Evolutionary conservation across 331 rosid species (phyloP), one percentile per base, ranked within the genome.

Genomic region (Cydonia oblonga): DNA sequence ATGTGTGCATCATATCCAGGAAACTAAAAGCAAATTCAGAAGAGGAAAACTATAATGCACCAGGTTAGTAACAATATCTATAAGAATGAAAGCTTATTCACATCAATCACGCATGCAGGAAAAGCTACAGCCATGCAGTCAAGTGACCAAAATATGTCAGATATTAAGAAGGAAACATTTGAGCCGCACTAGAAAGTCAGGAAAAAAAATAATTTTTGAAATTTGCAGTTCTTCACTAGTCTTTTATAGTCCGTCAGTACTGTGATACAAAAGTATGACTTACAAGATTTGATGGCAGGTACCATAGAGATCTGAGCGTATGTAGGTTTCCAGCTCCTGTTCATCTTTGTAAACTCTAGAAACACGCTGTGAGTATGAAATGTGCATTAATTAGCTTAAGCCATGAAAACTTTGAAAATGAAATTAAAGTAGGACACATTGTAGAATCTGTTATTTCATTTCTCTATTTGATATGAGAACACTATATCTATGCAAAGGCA

Each of bases 301-400:
- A 32, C 96, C 97, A 75, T 89, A 93, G 56, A 77, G 59, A 84
- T 86, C 84, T 38, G 98, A 93, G 40, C 90, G 90, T 69, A 91
- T 82, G 84, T 93, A 93, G 65, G 87, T 79, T 75, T 91, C 97
- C 84, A 91, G 79, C 79, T 91, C 92, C 49, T 74, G 78, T 82
- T 93, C 98, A 70, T 93, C 96, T 83, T 86, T 79, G 86, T 86
- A 93, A 72, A 93, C 80, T 83, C 61, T 83, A 76, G 87, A 86
- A 66, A 93, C 97, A 73, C 24, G 80, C 98, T 93, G 85, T 75
- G 79, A 29, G 63, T 56, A 86, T 32, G 20, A 81, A 64, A 71
- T 65, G 57, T 67, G 76, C 57, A 44, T 77, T 68, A 78, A 66
- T 77, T 64, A 73, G 81, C 57, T 74, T 28, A 22, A 49, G 65